These are phyloP conservation scores for Cyclotella kingstonii DNA, from an alignment of 108 stramenopile genomes.

Conservation along the genomic window DNA sequence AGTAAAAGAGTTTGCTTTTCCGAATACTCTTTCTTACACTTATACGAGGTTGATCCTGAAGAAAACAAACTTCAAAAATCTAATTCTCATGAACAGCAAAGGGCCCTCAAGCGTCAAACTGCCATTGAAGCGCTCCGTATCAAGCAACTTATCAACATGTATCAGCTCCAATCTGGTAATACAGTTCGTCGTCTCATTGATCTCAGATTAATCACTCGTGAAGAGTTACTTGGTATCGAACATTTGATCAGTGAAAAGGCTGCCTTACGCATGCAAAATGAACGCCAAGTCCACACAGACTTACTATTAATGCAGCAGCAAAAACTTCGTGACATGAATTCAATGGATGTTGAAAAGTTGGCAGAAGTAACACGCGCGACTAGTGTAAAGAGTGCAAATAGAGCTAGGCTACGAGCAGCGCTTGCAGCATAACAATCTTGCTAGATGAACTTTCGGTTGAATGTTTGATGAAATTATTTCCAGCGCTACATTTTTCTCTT, in stretches of 20 bases:
- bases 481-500: too few species aligned
- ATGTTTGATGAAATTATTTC: too few species aligned
- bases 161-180: neutral
- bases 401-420: neutral
- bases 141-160: neutral
- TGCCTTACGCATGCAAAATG: neutral
- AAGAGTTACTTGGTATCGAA: neutral
- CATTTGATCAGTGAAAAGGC: neutral
- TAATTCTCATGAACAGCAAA: neutral
- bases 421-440: neutral
- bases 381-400: neutral
- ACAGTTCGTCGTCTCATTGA: neutral
- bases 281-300: neutral
- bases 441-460: too few species aligned
- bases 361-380: neutral
- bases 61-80: neutral
- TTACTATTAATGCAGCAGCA: neutral
- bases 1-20: neutral
- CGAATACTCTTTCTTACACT: neutral
- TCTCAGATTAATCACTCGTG: neutral
- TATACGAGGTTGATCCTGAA: neutral
- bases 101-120: neutral
- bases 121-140: neutral
- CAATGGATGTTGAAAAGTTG: neutral
- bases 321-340: neutral